Evolutionary conservation across 768 basidiomycete genomes (phyloP), one percentile per base, ranked within the genome.

Genomic region (Hygrophorus russula): DNA sequence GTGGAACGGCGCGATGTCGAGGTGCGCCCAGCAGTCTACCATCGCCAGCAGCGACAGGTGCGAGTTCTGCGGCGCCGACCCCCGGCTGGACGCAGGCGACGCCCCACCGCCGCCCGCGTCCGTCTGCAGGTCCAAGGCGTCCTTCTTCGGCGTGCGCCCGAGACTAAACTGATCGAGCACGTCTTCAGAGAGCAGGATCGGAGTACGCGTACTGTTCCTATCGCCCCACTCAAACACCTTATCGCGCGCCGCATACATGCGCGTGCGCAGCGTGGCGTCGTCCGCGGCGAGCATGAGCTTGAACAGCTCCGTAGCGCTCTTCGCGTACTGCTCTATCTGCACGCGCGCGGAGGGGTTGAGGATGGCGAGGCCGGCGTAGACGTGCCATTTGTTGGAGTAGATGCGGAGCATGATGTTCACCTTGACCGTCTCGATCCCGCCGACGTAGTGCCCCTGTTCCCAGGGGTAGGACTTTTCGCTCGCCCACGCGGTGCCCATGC

Each of bases 401-500:
- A 99, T 98, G 0, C 96, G 88, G 14, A 96, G 75, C 49, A 86
- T 80, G 61, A 97, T 83, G 69, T 99, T 99, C 54, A 91, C 92
- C 64, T 99, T 99, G 53, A 91, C 91, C 1, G 90, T 93, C 60
- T 99, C 96, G 53, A 99, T 92, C 0, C 96, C 96, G 17, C 92
- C 89, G 24, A 96, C 89, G 62, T 98, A 98, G 38, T 86, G 78
- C 1, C 89, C 87, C 32, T 84, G 77, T 62, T 97, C 94, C 96
- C 96, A 98, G 2, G 96, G 96, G 59, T 96, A 98, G 15, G 73
- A 69, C 6, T 67, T 62, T 8, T 78, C 69, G 30, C 74, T 71
- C 29, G 77, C 74, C 96, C 96, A 99, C 0, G 96, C 96, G 0
- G 91, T 94, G 6, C 96, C 96, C 96, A 99, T 99, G 50, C 96